A percentile compares a stretch with the other conserved stretches of the same genome.
phyloP scores from a whole-genome alignment of 2,329 filamentous ascomycete species.

The Sporothrix inflata region DNA sequence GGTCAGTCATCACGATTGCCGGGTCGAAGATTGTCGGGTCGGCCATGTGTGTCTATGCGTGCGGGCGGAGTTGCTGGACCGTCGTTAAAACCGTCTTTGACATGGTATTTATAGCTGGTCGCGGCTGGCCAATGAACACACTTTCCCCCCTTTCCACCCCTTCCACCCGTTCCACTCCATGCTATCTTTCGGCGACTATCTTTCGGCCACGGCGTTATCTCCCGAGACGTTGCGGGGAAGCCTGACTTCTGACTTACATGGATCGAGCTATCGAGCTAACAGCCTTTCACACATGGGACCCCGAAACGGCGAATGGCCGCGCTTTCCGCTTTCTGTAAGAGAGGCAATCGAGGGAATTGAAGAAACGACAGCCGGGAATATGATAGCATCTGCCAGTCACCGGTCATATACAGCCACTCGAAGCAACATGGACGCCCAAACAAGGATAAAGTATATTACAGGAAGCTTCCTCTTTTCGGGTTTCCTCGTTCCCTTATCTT shows the following conservation, averaged over 20 bases:
- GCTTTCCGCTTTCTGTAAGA: constrained; percentile 22
- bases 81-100: no score
- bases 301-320: constrained; percentile 16
- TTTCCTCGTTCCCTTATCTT: no score
- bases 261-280: not conserved
- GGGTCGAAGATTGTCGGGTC: no score
- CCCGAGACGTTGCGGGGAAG: constrained; percentile 13
- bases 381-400: no score
- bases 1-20: not conserved
- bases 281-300: not conserved
- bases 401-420: not conserved
- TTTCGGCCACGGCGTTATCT: constrained; percentile 5
- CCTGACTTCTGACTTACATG: not conserved
- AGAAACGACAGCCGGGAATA: not conserved
- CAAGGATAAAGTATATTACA: not conserved
- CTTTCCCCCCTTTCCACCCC: no score
- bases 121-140: constrained; percentile 11
- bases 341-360: no score
- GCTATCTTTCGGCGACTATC: constrained; percentile 8
- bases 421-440: not conserved
- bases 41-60: no score
- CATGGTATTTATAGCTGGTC: constrained; percentile 13
- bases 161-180: not conserved
- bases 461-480: no score
- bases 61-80: no score